Base-by-base conservation (phyloP, 495 filamentous ascomycete species). In the Penicillium canariense region DNA sequence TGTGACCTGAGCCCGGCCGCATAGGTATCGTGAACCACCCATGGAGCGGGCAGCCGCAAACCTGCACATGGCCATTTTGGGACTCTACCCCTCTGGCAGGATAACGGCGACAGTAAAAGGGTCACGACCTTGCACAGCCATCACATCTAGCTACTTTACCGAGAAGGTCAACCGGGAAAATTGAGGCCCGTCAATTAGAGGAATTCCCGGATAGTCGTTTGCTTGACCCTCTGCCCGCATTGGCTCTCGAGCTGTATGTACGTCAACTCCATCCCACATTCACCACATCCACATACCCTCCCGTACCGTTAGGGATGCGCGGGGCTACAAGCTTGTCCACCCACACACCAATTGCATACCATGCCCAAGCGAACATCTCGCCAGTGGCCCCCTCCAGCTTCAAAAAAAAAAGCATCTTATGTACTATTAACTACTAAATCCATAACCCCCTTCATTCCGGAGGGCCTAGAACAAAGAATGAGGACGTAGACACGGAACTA, bases 141-240 rank as follows among this genome's bases (percentile, higher is more conserved):
- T 50, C 32, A 25, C 48, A 50, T 50, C 48, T 34, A 28, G 34
- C 48, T 50, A 32, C 48, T 38, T 50, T n/a, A 15, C 32, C 34
- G 14, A 22, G 18, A 12, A 42, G 20, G 38, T 25, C 3, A 42
- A 42, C 25, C 10, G 38, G 7, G 10, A 8, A 42, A 22, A 25
- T 12, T 22, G 7, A 42, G 20, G 38, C 38, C 11, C 11, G 38
- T 42, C 20, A 42, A 14, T 42, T 12, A 12, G 4, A 25, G 22
- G n/a, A 42, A 42, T 14, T 0, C 38, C 38, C 20, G 18, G 20
- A 42, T 42, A 10, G 7, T 10, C 5, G 20, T 23, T n/a, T 42
- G 38, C n/a, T 25, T 22, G 10, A 42, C 20, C 38, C 11, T 42
- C n/a, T 42, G 20, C 38, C 38, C 20, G 38, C 38, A 23, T 22